Evolutionary conservation across 2,329 filamentous ascomycete genomes (phyloP).

Genomic region (Chrysoporthe cubensis): DNA sequence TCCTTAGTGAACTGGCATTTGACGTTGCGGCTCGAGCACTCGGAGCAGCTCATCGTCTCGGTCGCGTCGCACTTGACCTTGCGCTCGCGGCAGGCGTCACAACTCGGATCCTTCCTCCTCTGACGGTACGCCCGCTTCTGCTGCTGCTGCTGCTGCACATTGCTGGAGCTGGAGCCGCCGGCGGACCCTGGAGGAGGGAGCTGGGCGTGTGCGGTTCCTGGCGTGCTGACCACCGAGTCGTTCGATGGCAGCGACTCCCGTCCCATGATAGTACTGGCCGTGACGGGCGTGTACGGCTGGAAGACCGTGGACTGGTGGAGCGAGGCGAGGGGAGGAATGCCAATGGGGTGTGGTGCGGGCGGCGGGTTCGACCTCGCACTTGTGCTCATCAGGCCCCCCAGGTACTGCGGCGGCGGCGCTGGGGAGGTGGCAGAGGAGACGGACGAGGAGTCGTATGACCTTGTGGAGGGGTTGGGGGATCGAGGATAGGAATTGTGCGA

Average conservation of each 20-base stretch:
- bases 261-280: constrained; percentile 54
- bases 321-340: constrained; percentile 55
- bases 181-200: constrained; percentile 36
- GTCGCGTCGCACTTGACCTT: constrained; percentile 94
- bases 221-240: constrained; percentile 61
- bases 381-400: constrained; percentile 56
- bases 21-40: constrained; percentile 94
- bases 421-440: constrained; percentile 66
- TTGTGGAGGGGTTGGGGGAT: constrained; percentile 64
- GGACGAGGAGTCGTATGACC: constrained; percentile 67
- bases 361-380: constrained; percentile 54
- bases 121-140: constrained; percentile 96
- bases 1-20: constrained; percentile 99
- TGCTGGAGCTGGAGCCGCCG: constrained; percentile 41
- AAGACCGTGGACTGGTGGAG: constrained; percentile 48
- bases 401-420: constrained; percentile 56
- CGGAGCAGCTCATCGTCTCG: constrained; percentile 93
- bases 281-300: constrained; percentile 58
- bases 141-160: constrained; percentile 62
- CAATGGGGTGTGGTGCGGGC: constrained; percentile 56
- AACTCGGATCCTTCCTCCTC: constrained; percentile 93
- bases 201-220: constrained; percentile 47
- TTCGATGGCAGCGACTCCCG: constrained; percentile 64
- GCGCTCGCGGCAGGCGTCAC: constrained; percentile 90
- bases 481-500: constrained; percentile 62